Evolutionary conservation across 2,329 filamentous ascomycete species (phyloP).

Genomic region (Endocalyx cinctus): DNA sequence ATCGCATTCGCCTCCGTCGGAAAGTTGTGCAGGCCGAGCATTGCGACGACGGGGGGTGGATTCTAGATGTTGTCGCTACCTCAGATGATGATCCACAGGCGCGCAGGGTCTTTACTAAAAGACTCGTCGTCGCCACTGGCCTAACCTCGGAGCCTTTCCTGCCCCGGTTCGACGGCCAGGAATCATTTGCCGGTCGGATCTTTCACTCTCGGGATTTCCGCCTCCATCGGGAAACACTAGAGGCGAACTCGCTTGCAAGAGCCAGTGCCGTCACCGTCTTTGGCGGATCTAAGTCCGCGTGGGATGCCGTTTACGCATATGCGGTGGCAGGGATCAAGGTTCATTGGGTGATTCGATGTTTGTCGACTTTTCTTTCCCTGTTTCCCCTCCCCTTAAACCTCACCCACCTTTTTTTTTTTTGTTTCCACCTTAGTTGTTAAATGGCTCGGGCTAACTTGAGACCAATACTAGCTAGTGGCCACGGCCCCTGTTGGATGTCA

Average conservation of each 20-base stretch:
- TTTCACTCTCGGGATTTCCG: constrained; percentile 53
- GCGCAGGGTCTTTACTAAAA: constrained; percentile 33
- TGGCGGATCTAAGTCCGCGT: constrained; percentile 58
- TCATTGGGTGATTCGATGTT: constrained; percentile 49
- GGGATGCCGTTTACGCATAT: constrained; percentile 57
- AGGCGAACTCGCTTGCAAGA: constrained; percentile 30
- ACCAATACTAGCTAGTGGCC: too few species aligned
- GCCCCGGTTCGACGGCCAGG: constrained; percentile 43
- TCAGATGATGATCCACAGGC: constrained; percentile 12
- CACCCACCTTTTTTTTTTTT: too few species aligned
- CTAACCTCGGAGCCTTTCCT: constrained; percentile 54
- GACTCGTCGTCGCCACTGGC: constrained; percentile 58
- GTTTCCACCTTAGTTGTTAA: too few species aligned
- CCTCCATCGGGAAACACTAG: constrained; percentile 24
- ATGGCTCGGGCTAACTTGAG: too few species aligned
- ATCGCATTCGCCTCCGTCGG: constrained; percentile 44
- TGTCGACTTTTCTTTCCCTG: too few species aligned
- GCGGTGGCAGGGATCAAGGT: constrained; percentile 48
- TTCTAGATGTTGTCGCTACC: constrained; percentile 13
- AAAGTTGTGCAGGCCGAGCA: constrained; percentile 47
- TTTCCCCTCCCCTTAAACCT: too few species aligned
- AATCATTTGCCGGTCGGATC: constrained; percentile 45
- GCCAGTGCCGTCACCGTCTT: constrained; percentile 45
- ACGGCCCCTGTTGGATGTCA: constrained; percentile 51
- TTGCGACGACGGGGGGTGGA: constrained; percentile 34